Conservation (phyloP, 495 filamentous ascomycete species). For the Acidomyces sp. region DNA sequence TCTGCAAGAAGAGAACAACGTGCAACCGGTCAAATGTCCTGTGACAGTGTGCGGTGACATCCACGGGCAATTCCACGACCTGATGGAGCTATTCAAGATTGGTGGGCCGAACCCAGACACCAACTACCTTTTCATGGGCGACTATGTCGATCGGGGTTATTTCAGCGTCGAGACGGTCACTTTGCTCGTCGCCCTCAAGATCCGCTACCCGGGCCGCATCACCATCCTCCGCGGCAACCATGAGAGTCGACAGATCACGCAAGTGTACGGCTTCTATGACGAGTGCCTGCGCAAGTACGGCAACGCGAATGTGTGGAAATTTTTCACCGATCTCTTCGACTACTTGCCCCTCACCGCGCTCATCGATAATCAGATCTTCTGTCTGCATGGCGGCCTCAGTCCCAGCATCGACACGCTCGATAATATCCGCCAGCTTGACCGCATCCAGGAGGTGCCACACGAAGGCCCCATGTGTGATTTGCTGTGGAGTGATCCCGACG, state of each 20-base stretch:
- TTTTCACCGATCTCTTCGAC: conserved; percentile 94
- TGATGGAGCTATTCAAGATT: conserved; percentile 97
- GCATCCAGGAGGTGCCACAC: conserved; percentile 96
- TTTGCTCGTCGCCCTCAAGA: conserved; percentile 87
- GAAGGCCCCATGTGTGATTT: conserved; percentile 98
- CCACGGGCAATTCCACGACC: conserved; percentile 35
- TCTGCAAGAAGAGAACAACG: conserved; percentile 92
- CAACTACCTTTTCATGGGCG: conserved; percentile 85
- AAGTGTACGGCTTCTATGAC: conserved; percentile 98
- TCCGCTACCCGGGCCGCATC: conserved; percentile 94
- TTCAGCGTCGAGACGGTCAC: conserved; percentile 96
- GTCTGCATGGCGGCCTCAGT: conserved; percentile 89
- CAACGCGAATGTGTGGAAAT: conserved; percentile 99
- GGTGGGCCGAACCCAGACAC: conserved; percentile 93
- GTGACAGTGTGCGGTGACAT: conserved; percentile 37
- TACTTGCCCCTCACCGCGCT: conserved; percentile 95
- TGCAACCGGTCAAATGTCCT: conserved; percentile 68
- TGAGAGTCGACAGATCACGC: conserved; percentile 94
- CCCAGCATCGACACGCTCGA: conserved; percentile 96
- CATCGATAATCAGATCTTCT: conserved; percentile 99
- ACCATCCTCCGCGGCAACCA: conserved; percentile 95
- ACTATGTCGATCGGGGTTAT: conserved; percentile 96
- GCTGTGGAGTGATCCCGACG: conserved; percentile 95
- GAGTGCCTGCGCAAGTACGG: conserved; percentile 97
- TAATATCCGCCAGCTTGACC: conserved; percentile 89